A percentile compares a stretch with the other conserved stretches of the same genome.
These are phyloP conservation scores for Trypanosoma avium DNA, from an alignment of 208 protist species.

Conservation along the genomic window DNA sequence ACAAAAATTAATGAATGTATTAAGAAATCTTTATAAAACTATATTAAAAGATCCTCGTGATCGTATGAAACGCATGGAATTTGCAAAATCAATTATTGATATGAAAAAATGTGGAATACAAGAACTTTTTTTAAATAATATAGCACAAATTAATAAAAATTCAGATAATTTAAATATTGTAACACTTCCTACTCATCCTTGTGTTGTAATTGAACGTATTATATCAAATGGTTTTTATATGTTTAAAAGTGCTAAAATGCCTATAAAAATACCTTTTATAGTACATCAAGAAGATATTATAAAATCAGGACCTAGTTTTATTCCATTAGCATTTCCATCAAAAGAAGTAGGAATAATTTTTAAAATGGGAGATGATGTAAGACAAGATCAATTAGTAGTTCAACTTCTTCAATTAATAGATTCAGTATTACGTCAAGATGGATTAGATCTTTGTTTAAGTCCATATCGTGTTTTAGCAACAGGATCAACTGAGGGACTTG, in stretches of 20 bases:
- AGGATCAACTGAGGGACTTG: conserved; percentile 62
- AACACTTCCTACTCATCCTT: conserved; percentile 74
- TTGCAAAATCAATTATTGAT: conserved; percentile 44
- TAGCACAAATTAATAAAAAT: neutral
- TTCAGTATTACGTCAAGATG: conserved; percentile 87
- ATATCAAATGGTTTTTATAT: conserved; percentile 57
- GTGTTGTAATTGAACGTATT: conserved; percentile 38
- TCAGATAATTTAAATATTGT: conserved; percentile 12
- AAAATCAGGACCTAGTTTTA: neutral
- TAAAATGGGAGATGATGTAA: conserved; percentile 95
- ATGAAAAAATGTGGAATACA: conserved; percentile 55
- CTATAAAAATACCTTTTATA: conserved; percentile 58
- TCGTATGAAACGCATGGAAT: conserved; percentile 43
- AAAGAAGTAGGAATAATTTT: conserved; percentile 75
- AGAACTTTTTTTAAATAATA: conserved; percentile 34
- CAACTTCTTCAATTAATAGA: conserved; percentile 93
- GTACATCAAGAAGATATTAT: neutral
- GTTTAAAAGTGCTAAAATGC: conserved; percentile 84
- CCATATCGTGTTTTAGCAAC: conserved; percentile 93
- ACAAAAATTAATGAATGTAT: conserved; percentile 37
- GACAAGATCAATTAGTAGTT: conserved; percentile 98
- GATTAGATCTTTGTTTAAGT: conserved; percentile 93
- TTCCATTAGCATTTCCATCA: conserved; percentile 9
- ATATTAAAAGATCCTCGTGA: conserved; percentile 39
- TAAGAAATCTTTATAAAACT: conserved; percentile 38